A percentile compares a stretch with the other conserved stretches of the same genome.
These are phyloP conservation scores for Ilyonectria destructans DNA, from an alignment of 2,329 filamentous ascomycete genomes.

Conservation along the genomic window DNA sequence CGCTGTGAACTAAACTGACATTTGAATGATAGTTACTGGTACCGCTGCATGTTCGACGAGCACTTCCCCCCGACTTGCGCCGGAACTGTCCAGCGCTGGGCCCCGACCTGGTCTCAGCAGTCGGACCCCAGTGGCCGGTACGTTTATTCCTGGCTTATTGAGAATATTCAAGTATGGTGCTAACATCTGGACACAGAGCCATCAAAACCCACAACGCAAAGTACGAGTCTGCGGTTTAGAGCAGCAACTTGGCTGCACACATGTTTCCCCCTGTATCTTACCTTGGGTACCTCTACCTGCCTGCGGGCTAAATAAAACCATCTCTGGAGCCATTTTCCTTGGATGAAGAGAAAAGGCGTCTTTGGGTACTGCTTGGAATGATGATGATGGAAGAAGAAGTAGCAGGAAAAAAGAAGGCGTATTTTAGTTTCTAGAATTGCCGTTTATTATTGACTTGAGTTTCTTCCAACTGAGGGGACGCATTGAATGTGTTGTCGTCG, in stretches of 20 bases:
- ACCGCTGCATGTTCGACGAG: conserved; percentile 98
- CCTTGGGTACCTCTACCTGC: conserved; percentile 36
- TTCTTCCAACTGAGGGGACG: background rate
- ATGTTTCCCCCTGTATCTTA: conserved; percentile 46
- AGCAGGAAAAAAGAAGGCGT: conserved; percentile 22
- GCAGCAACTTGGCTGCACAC: conserved; percentile 34
- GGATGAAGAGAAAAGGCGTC: conserved; percentile 47
- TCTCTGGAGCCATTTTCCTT: conserved; percentile 70
- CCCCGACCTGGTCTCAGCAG: conserved; percentile 97
- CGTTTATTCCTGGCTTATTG: conserved; percentile 33
- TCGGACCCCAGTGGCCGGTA: conserved; percentile 94
- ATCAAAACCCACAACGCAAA: conserved; percentile 84
- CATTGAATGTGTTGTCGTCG: background rate
- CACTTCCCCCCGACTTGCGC: conserved; percentile 96
- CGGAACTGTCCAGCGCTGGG: conserved; percentile 95
- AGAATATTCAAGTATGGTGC: conserved; percentile 7
- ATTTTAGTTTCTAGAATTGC: conserved; percentile 24
- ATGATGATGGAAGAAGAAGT: conserved; percentile 42
- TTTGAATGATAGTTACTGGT: conserved; percentile 82
- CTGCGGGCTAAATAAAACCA: conserved; percentile 40
- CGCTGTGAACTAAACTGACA: conserved; percentile 45
- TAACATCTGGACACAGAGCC: conserved; percentile 68
- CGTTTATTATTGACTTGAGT: conserved; percentile 11
- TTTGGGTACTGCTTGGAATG: conserved; percentile 42
- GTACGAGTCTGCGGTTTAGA: conserved; percentile 71